A percentile compares a stretch with the other conserved stretches of the same genome.
Conservation (phyloP, 225 moss, liverwort and hornwort genomes). For the Marchantia paleacea region DNA sequence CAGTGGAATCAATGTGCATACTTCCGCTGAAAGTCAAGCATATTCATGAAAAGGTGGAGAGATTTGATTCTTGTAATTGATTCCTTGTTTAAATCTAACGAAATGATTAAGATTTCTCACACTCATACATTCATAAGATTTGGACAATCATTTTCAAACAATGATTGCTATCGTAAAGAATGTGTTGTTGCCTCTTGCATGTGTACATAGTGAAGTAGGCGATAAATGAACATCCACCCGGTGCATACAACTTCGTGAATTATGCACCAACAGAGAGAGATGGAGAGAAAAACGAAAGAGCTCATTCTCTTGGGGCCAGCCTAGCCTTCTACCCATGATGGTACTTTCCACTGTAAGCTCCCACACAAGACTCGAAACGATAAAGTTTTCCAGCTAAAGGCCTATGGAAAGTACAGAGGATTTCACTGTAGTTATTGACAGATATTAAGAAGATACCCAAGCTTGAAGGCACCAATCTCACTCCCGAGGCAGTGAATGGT, state of each 20-base stretch:
- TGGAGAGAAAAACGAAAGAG: too few species aligned
- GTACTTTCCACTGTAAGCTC: too few species aligned
- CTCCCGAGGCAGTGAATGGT: neutral
- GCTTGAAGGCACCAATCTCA: neutral
- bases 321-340: too few species aligned
- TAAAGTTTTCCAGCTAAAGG: too few species aligned
- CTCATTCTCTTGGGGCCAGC: too few species aligned
- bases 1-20: neutral
- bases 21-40: neutral
- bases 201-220: neutral
- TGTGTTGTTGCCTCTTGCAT: neutral
- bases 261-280: too few species aligned
- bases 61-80: neutral
- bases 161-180: neutral
- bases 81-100: neutral
- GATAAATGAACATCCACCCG: neutral
- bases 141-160: neutral
- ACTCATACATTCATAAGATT: neutral
- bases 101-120: neutral
- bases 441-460: too few species aligned
- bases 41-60: neutral
- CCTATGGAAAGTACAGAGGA: too few species aligned
- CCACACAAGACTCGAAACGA: too few species aligned
- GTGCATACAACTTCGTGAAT: neutral
- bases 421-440: too few species aligned